Evolutionary conservation across 805 yeast species (phyloP), one percentile per base, ranked within the genome.

Genomic region (Metschnikowia gelsemii): DNA sequence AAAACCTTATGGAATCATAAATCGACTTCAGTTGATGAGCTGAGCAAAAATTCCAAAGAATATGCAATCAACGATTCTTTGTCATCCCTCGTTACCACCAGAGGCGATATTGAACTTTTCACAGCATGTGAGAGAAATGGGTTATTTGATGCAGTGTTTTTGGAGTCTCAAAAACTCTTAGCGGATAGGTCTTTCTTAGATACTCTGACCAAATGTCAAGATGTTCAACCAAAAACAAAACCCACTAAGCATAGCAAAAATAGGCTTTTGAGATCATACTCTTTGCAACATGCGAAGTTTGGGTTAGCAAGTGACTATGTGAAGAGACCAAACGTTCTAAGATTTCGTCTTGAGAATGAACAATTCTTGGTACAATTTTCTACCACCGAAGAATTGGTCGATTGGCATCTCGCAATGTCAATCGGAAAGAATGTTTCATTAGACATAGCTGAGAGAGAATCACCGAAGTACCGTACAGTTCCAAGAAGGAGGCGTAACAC

Each of bases 231-330:
- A 16, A 12, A 2, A 7, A 16, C 32, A 28, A 25, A 12, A 13
- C 22, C 12, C 13, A 13, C 12, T n/a, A 46, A 29, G 8, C 17
- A 4, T 17, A 25, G 31, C 32, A 33, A 35, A 18, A 40, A 35
- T 23, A 34, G 32, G 9, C 35, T 84, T 22, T 52, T 75, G n/a
- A 72, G 82, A 48, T 77, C 88, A 0, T 90, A 79, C 61, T 80
- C 96, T 2, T 70, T 91, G 27, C 98, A 93, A 62, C 82, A 82
- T 63, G 90, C 93, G 9, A 80, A 75, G 53, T 64, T 87, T 32
- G 99, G 99, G 0, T 67, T 88, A 11, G 96, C 98, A 0, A 71
- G 79, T 2, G 99, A 91, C 62, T 88, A 88, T 62, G 76, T 74
- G 43, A 87, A 88, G 59, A 76, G 75, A 49, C 72, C 77, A 13